These are phyloP conservation scores for Cucurbita pepo DNA, from an alignment of 306 rosid genomes.

Conservation along the genomic window DNA sequence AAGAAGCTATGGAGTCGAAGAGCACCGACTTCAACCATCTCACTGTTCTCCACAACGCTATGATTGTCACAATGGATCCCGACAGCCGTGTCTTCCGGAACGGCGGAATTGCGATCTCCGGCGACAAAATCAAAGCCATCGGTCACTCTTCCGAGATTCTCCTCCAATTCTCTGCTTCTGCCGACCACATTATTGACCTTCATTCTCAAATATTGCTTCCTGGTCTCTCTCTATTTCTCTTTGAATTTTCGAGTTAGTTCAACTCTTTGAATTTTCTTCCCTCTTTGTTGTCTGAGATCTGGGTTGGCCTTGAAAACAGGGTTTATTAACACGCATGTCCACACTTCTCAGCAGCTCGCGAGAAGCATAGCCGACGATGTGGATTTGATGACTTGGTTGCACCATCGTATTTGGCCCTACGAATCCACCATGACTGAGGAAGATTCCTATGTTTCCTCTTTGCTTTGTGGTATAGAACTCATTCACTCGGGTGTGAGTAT, in stretches of 20 bases:
- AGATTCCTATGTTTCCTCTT: slow-evolving; percentile 60
- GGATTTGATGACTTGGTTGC: slow-evolving; percentile 77
- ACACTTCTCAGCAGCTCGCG: slow-evolving; percentile 64
- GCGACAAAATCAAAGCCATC: slow-evolving; percentile 36
- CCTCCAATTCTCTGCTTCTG: slow-evolving; percentile 20
- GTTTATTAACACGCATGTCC: slow-evolving; percentile 71
- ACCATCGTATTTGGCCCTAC: slow-evolving; percentile 79
- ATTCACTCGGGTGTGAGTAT: slow-evolving; percentile 53
- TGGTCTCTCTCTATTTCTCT: slow-evolving; percentile 12
- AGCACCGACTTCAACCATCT: neutral
- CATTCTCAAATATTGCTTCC: slow-evolving; percentile 56
- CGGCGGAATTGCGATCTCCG: slow-evolving; percentile 47
- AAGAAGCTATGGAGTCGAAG: slow-evolving; percentile 4
- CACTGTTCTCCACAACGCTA: slow-evolving; percentile 35
- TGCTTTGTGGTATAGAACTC: slow-evolving; percentile 77
- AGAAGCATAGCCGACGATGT: slow-evolving; percentile 93
- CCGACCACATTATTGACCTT: slow-evolving; percentile 33
- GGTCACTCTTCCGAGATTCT: slow-evolving; percentile 45
- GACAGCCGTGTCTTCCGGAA: slow-evolving; percentile 37
- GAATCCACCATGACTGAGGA: slow-evolving; percentile 67
- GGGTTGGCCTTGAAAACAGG: slow-evolving; percentile 17
- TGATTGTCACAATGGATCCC: slow-evolving; percentile 60
- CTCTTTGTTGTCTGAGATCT: neutral
- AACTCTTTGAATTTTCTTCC: neutral
- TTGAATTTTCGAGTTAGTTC: neutral